phyloP scores from a whole-genome alignment of 768 basidiomycete species.

The Mycena leptocephala region DNA sequence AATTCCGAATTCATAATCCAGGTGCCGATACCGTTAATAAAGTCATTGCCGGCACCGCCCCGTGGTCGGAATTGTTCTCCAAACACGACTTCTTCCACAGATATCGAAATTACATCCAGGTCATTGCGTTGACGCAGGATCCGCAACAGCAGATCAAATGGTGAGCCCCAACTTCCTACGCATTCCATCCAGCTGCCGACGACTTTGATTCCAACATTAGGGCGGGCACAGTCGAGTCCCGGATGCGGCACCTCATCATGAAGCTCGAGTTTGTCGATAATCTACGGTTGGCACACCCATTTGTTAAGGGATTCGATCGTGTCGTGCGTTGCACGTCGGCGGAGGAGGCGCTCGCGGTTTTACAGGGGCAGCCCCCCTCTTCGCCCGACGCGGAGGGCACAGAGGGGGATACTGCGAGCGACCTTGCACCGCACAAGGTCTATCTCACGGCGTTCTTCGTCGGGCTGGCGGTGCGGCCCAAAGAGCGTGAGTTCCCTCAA shows the following conservation, averaged over 20 bases:
- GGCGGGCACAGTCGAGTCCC: conserved; percentile 96
- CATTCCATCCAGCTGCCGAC: no score
- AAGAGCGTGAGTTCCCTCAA: conserved; percentile 76
- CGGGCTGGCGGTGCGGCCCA: conserved; percentile 93
- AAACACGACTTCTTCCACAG: conserved; percentile 98
- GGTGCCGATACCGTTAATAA: conserved; percentile 94
- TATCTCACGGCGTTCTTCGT: conserved; percentile 97
- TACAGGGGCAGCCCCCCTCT: conserved; percentile 77
- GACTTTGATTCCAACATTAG: no score
- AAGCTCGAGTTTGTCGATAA: conserved; percentile 97
- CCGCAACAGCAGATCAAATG: conserved; percentile 92
- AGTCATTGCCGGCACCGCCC: conserved; percentile 85
- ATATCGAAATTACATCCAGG: conserved; percentile 96
- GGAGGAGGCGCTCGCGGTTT: conserved; percentile 89
- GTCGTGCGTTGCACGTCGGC: conserved; percentile 86
- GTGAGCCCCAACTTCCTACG: conserved; percentile 58
- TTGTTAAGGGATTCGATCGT: conserved; percentile 94
- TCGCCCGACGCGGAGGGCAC: not conserved
- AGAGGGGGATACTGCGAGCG: not conserved
- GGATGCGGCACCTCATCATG: conserved; percentile 95
- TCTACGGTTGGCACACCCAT: conserved; percentile 93
- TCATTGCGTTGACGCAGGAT: conserved; percentile 90
- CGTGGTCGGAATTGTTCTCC: conserved; percentile 93
- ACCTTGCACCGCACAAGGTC: conserved; percentile 65
- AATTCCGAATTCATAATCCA: conserved; percentile 46